Conservation (phyloP, 2,329 filamentous ascomycete species). For the Dothistroma septosporum region DNA sequence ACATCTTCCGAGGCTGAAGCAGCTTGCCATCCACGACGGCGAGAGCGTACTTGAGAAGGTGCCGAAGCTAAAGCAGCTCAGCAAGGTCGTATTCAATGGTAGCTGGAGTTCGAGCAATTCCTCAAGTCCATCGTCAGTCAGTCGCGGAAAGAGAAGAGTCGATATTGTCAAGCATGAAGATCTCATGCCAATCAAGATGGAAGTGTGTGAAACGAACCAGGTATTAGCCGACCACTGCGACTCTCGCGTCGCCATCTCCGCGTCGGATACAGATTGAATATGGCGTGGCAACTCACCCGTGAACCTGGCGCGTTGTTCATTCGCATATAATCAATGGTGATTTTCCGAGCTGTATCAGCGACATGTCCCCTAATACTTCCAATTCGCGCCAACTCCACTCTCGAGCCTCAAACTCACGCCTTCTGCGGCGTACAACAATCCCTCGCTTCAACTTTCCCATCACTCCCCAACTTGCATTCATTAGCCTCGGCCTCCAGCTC, state of each 20-base stretch:
- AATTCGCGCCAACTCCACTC: too few species aligned
- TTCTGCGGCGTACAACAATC: slow-evolving; percentile 20
- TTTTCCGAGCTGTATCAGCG: background rate
- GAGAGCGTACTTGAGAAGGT: slow-evolving; percentile 16
- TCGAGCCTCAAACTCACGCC: background rate
- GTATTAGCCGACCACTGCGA: background rate
- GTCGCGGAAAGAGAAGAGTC: background rate
- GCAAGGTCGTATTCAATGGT: slow-evolving; percentile 15
- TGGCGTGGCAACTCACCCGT: too few species aligned
- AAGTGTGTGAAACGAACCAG: background rate
- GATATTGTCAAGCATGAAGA: background rate
- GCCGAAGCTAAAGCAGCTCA: slow-evolving; percentile 13
- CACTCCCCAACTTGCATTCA: slow-evolving; percentile 11
- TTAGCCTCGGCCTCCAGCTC: slow-evolving; percentile 21
- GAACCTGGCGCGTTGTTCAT: too few species aligned
- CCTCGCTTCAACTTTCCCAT: slow-evolving; percentile 16
- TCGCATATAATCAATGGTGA: too few species aligned
- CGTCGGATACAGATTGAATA: background rate
- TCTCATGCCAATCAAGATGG: background rate
- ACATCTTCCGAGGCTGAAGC: slow-evolving; percentile 18
- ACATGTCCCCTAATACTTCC: background rate
- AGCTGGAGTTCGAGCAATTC: background rate
- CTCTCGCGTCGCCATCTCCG: background rate
- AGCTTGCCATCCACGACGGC: slow-evolving; percentile 18
- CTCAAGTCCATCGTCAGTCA: background rate